phyloP scores from a whole-genome alignment of 1,139 yeast genomes.

The Taphrina communis region DNA sequence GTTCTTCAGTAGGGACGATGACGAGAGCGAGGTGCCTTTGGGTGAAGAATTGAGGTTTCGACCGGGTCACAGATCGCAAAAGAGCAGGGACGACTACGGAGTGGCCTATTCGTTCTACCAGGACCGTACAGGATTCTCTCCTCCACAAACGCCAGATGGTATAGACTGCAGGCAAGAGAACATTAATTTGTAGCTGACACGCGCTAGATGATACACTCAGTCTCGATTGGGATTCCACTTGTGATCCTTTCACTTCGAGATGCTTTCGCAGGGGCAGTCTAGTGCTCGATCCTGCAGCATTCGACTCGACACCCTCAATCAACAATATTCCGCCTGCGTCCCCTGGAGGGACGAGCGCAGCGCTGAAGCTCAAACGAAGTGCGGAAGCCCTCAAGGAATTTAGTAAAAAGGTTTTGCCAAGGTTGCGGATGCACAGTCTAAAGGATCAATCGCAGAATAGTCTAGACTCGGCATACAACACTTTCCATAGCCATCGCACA shows the following conservation, averaged over 20 bases:
- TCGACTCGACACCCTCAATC: conserved; percentile 38
- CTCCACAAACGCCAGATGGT: conserved; percentile 27
- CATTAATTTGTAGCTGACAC: background rate
- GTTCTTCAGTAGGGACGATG: conserved; percentile 10
- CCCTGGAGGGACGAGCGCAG: conserved; percentile 23
- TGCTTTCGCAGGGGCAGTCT: conserved; percentile 38
- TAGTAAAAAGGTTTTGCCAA: conserved; percentile 30
- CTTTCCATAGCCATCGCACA: background rate
- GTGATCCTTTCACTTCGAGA: conserved; percentile 31
- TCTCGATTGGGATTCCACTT: conserved; percentile 39
- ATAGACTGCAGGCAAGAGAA: background rate
- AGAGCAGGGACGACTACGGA: conserved; percentile 19
- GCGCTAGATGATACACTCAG: conserved; percentile 22
- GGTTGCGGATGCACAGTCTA: conserved; percentile 1
- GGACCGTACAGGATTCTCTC: conserved; percentile 2
- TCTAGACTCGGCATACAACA: background rate
- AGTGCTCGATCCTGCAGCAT: conserved; percentile 36
- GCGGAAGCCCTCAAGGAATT: conserved; percentile 34
- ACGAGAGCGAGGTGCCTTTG: conserved; percentile 1
- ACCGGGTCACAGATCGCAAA: background rate
- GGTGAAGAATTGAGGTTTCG: conserved; percentile 8
- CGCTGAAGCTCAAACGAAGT: conserved; percentile 27
- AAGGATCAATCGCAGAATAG: background rate
- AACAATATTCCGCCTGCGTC: conserved; percentile 11
- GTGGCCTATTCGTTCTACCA: conserved; percentile 22